Percentiles rank a stretch among this genome's conserved stretches.
Evolutionary conservation across 352 stramenopile species (phyloP).

Genomic region (Pythium insidiosum): DNA sequence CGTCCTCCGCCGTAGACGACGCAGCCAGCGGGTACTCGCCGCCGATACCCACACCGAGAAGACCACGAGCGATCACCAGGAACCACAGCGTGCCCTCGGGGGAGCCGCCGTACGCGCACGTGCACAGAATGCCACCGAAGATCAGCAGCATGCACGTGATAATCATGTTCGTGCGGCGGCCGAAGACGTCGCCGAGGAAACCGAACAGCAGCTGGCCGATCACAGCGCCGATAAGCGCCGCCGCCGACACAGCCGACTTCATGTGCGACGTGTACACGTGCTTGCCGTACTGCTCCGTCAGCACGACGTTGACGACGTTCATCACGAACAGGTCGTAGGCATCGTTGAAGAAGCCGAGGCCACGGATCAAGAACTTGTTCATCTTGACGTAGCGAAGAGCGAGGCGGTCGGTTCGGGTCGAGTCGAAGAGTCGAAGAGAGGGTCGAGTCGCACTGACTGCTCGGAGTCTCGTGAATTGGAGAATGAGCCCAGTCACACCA

Average conservation of each 20-base stretch:
- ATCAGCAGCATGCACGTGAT: no score
- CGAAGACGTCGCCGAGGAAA: slow-evolving; percentile 52
- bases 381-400: slow-evolving; percentile 14
- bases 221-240: slow-evolving; percentile 22
- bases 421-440: no score
- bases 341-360: slow-evolving; percentile 75
- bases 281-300: slow-evolving; percentile 60
- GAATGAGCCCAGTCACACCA: no score
- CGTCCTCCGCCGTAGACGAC: no score
- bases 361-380: slow-evolving; percentile 60
- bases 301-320: slow-evolving; percentile 76
- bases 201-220: slow-evolving; percentile 47
- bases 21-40: no score
- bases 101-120: slow-evolving; percentile 35
- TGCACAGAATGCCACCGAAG: slow-evolving; percentile 59
- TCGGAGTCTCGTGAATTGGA: no score
- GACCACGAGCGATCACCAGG: slow-evolving; percentile 41
- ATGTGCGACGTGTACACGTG: slow-evolving; percentile 18
- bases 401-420: no score
- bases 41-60: no score
- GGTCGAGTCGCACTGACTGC: no score
- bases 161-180: slow-evolving; percentile 61
- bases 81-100: slow-evolving; percentile 43
- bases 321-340: slow-evolving; percentile 79
- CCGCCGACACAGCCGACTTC: slow-evolving; percentile 21